phyloP scores from a whole-genome alignment of 208 protist genomes.

The Trypanosoma vivax region DNA sequence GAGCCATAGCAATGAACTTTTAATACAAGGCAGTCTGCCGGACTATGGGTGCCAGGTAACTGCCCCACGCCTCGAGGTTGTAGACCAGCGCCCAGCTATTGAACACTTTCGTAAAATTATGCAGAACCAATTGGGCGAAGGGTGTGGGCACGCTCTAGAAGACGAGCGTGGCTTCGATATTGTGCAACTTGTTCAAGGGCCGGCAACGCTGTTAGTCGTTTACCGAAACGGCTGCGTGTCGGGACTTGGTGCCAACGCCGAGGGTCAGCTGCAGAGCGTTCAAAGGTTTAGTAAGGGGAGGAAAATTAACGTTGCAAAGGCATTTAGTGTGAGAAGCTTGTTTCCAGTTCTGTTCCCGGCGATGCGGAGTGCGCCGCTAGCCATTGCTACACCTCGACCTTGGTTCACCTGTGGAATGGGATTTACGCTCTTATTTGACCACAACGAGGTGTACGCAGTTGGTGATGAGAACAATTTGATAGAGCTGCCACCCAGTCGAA shows the following conservation, averaged over 20 bases:
- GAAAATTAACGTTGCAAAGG: constrained; percentile 40
- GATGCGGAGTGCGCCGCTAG: background rate
- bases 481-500: constrained; percentile 58
- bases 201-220: constrained; percentile 45
- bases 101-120: constrained; percentile 8
- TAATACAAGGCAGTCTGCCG: constrained; percentile 53
- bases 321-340: constrained; percentile 26
- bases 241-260: constrained; percentile 56
- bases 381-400: background rate
- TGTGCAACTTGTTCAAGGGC: constrained; percentile 27
- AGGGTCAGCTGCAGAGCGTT: constrained; percentile 52
- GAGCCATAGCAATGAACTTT: constrained; percentile 49
- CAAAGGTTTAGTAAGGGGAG: constrained; percentile 24
- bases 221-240: constrained; percentile 68
- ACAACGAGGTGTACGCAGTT: constrained; percentile 33
- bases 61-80: constrained; percentile 39
- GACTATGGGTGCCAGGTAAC: constrained; percentile 54
- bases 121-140: background rate
- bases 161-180: constrained; percentile 25
- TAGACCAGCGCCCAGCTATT: constrained; percentile 39
- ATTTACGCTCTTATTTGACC: constrained; percentile 59
- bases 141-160: background rate
- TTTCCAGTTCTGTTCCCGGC: constrained; percentile 36
- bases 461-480: constrained; percentile 29
- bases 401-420: constrained; percentile 39